Base-by-base conservation (phyloP, 768 basidiomycete genomes). In the Pisolithus orientalis region DNA sequence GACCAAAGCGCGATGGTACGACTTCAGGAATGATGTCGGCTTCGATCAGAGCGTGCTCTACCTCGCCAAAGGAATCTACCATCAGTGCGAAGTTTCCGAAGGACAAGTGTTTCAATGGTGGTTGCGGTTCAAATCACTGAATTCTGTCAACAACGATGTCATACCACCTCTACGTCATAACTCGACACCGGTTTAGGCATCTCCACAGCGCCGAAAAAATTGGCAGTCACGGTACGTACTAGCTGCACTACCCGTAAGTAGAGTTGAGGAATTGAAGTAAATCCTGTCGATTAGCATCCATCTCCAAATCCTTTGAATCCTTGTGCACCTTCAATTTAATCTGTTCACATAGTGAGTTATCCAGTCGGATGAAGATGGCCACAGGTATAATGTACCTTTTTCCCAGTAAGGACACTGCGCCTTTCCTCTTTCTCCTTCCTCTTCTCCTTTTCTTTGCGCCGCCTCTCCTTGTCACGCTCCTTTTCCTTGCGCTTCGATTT, bases 271-370 rank as follows among this genome's bases (percentile, higher is more conserved):
- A 83, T 51, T 74, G 69, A 14, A 83, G 58, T 51, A 83, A 60
- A 57, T 78, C 73, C 64, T 73, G 59, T 39, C 82, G 70, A 51
- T 83, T 83, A 17, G 73, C 75, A 53, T 84, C 82, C 56, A 80
- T 67, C 59, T 80, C 80, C 39, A 76, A 64, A 54, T 83, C 82
- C 17, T 67, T 75, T 39, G 75, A 76, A 49, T 80, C 79, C 59
- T 79, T 81, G 70, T 78, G 80, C 11, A 84, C 78, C 62, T 81
- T 83, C 39, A 83, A 63, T 62, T 83, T 83, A 45, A 83, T 83
- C 82, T 83, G 52, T 17, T 24, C 40, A 21, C 6, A 40, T 2
- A 4, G 47, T 37, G 14, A 32, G 16, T 24, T 16, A 29, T 21
- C 11, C 34, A 11, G 34, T 16, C 34, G 0, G 4, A 29, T 52